These are phyloP conservation scores for Neonectria magnoliae DNA, from an alignment of 2,329 filamentous ascomycete genomes.

Conservation along the genomic window DNA sequence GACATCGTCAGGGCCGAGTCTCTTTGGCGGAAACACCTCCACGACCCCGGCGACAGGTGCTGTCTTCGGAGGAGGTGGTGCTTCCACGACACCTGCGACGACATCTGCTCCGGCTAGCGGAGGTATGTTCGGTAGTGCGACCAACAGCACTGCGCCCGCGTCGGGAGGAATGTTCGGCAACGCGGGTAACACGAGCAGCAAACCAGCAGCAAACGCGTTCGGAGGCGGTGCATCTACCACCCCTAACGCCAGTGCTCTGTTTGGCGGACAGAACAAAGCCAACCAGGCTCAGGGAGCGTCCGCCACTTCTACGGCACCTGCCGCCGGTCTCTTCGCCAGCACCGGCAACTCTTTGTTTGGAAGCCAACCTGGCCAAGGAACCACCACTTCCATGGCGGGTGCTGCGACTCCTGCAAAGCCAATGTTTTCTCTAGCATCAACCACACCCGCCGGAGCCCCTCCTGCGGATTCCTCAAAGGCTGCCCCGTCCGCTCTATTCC, in stretches of 20 bases:
- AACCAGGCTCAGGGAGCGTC: conserved; percentile 36
- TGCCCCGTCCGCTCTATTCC: conserved; percentile 36
- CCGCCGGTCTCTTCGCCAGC: conserved; percentile 45
- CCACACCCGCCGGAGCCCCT: conserved; percentile 66
- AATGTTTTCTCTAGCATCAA: conserved; percentile 59
- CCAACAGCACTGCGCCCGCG: conserved; percentile 43
- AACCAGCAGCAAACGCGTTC: conserved; percentile 40
- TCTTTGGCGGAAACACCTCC: conserved; percentile 38
- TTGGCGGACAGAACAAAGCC: conserved; percentile 42
- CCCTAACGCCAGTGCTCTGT: conserved; percentile 35
- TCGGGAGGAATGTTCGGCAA: conserved; percentile 37
- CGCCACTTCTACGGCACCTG: conserved; percentile 40
- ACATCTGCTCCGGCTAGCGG: conserved; percentile 27
- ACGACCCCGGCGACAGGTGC: conserved; percentile 39
- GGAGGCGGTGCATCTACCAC: conserved; percentile 41
- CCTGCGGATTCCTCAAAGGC: conserved; percentile 51
- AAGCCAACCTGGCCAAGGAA: conserved; percentile 28
- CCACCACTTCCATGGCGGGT: conserved; percentile 42
- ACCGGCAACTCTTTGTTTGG: conserved; percentile 37
- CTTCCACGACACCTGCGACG: conserved; percentile 44
- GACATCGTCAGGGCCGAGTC: background rate
- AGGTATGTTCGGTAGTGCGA: conserved; percentile 46
- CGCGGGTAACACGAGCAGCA: conserved; percentile 30
- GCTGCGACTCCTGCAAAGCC: conserved; percentile 57
- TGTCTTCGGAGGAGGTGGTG: conserved; percentile 39